Base-by-base conservation (phyloP, 805 yeast genomes). In the Wickerhamomyces xylosicus region DNA sequence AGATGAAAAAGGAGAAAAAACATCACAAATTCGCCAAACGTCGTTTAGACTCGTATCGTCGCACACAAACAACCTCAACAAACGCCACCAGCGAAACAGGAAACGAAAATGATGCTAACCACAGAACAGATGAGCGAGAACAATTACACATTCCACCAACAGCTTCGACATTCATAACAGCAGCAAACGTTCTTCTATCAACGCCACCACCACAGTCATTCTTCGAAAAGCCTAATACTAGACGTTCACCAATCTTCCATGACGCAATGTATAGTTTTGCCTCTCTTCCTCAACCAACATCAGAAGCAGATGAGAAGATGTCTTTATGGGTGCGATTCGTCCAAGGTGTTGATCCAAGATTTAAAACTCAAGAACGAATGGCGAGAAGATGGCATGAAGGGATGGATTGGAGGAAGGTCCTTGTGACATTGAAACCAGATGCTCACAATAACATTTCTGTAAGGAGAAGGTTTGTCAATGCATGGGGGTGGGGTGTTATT, bases 391-490 rank as follows among this genome's bases (percentile, higher is more conserved):
- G 95, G 81, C 97, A 90, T 54, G 68, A 73, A 41, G 77, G 73
- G 10, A 73, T 86, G 80, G 59, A 74, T 14, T 90, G 98, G 98
- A 65, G 97, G 34, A 90, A 90, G 59, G 95, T 92, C 3, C 61
- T 92, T 20, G 95, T 89, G 1, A 77, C 77, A 33, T 62, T 92
- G 46, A 73, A 77, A 46, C 96, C 97, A 0, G 98, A 90, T 57
- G 96, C 98, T 0, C 98, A 90, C 54, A 90, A 90, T 52, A 90
- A 87, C 52, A 87, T 92, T 21, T 69, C 85, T 20, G 97, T 90
- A 1, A 66, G 98, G 45, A 69, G 98, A 47, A 63, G 85, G 44
- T 92, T 85, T 64, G 80, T 94, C 5, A 90, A 90, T 60, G 92
- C 96, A 0, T 89, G 81, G 60, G 98, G 98, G 2, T 86, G 96